phyloP scores from a whole-genome alignment of 139 green algal genomes.

The Chlorella sp. region DNA sequence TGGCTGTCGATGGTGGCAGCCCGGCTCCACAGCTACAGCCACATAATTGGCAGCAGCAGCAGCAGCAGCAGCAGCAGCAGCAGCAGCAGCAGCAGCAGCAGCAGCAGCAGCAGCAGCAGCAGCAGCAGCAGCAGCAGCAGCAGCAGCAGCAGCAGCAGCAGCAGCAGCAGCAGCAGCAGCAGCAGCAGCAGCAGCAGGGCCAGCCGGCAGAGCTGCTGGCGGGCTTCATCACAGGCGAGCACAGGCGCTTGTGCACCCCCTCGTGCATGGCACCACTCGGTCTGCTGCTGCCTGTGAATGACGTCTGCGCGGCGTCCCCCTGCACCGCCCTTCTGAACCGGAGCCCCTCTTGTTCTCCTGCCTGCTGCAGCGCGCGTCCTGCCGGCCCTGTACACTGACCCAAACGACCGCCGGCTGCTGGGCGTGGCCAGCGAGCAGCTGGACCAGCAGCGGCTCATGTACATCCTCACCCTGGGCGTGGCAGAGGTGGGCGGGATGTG shows the following conservation, averaged over 20 bases:
- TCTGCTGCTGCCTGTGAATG: not conserved
- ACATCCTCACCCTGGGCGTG: slow-evolving; percentile 34
- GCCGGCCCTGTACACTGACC: slow-evolving; percentile 11
- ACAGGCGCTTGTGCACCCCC: not conserved
- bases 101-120: not conserved
- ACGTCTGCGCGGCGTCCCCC: not conserved
- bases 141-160: not conserved
- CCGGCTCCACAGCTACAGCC: slow-evolving; percentile 6
- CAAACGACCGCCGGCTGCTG: slow-evolving; percentile 15
- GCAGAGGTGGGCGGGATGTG: not conserved
- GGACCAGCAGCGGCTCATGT: slow-evolving; percentile 17
- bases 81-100: slow-evolving; percentile 1
- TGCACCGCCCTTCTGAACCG: not conserved
- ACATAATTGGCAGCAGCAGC: not conserved
- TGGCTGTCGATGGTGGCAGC: not conserved
- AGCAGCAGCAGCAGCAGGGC: not conserved
- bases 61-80: not conserved
- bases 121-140: not conserved
- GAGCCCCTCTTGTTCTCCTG: not conserved
- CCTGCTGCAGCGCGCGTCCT: slow-evolving; percentile 13
- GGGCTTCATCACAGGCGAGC: slow-evolving; percentile 29
- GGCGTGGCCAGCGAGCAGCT: not conserved
- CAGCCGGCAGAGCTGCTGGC: not conserved
- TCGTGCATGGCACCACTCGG: not conserved
- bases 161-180: not conserved